Percentiles rank a stretch among this genome's conserved stretches.
Conservation (phyloP, 2,329 filamentous ascomycete genomes). For the Ceratocystis lukuohia region DNA sequence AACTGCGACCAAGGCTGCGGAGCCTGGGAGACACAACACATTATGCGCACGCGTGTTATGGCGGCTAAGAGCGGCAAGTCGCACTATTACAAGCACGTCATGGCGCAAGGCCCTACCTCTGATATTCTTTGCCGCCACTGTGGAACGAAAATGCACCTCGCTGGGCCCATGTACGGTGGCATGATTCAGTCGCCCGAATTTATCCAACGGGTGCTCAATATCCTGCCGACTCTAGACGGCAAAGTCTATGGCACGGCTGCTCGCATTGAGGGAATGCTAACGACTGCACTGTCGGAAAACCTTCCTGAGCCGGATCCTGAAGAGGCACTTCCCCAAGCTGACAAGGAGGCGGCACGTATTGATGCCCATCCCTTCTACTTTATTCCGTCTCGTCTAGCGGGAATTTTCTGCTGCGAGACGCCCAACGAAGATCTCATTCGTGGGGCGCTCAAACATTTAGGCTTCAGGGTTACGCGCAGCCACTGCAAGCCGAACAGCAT, state of each 20-base stretch:
- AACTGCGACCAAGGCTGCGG: slow-evolving; percentile 84
- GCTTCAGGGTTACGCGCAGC: slow-evolving; percentile 71
- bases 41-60: slow-evolving; percentile 55
- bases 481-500: slow-evolving; percentile 83
- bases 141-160: slow-evolving; percentile 71
- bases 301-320: slow-evolving; percentile 29
- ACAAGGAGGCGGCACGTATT: slow-evolving; percentile 44
- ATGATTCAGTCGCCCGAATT: slow-evolving; percentile 76
- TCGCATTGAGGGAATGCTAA: slow-evolving; percentile 82
- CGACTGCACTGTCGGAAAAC: slow-evolving; percentile 69
- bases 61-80: slow-evolving; percentile 57
- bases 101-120: slow-evolving; percentile 56
- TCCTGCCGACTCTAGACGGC: slow-evolving; percentile 52
- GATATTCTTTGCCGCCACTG: slow-evolving; percentile 67
- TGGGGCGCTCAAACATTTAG: slow-evolving; percentile 67
- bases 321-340: slow-evolving; percentile 26
- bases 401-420: slow-evolving; percentile 63
- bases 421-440: slow-evolving; percentile 67
- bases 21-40: slow-evolving; percentile 72
- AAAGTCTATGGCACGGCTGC: slow-evolving; percentile 65
- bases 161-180: slow-evolving; percentile 90
- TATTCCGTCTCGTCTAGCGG: slow-evolving; percentile 59
- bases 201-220: slow-evolving; percentile 61
- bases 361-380: slow-evolving; percentile 82
- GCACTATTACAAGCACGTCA: slow-evolving; percentile 63